A percentile compares a stretch with the other conserved stretches of the same genome.
Evolutionary conservation across 2,329 filamentous ascomycete species (phyloP).

Genomic region (Clonostachys sp.): DNA sequence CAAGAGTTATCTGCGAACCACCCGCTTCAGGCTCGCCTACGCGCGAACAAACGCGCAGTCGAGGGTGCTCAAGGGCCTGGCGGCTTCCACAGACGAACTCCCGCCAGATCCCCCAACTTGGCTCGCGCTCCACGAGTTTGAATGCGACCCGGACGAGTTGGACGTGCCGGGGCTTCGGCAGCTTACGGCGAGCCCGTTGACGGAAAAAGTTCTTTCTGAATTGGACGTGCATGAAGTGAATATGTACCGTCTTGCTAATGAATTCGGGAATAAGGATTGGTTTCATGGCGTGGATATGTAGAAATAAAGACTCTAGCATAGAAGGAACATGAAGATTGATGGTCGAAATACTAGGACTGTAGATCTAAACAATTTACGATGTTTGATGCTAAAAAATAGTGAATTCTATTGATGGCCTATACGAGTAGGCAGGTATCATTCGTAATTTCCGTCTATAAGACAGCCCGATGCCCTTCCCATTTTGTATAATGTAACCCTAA

Average conservation of each 20-base stretch:
- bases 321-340: too few relatives aligned
- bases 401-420: too few relatives aligned
- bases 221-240: not conserved
- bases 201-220: not conserved
- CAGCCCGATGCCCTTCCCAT: too few relatives aligned
- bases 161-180: not conserved
- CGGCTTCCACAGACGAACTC: constrained; percentile 7
- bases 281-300: not conserved
- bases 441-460: too few relatives aligned
- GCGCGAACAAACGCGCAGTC: constrained; percentile 12
- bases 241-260: not conserved
- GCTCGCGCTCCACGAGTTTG: constrained; percentile 7
- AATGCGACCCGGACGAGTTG: not conserved
- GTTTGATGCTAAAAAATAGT: too few relatives aligned
- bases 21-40: constrained; percentile 11
- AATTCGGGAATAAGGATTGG: not conserved
- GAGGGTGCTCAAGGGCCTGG: constrained; percentile 10
- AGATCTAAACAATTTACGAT: too few relatives aligned
- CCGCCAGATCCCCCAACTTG: constrained; percentile 9
- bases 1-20: constrained; percentile 13
- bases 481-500: too few relatives aligned
- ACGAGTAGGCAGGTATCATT: too few relatives aligned
- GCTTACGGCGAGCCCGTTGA: not conserved
- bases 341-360: too few relatives aligned
- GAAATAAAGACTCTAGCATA: too few relatives aligned